A percentile compares a stretch with the other conserved stretches of the same genome.
Evolutionary conservation across 2,329 filamentous ascomycete species (phyloP).

Genomic region (Cordyceps militaris): DNA sequence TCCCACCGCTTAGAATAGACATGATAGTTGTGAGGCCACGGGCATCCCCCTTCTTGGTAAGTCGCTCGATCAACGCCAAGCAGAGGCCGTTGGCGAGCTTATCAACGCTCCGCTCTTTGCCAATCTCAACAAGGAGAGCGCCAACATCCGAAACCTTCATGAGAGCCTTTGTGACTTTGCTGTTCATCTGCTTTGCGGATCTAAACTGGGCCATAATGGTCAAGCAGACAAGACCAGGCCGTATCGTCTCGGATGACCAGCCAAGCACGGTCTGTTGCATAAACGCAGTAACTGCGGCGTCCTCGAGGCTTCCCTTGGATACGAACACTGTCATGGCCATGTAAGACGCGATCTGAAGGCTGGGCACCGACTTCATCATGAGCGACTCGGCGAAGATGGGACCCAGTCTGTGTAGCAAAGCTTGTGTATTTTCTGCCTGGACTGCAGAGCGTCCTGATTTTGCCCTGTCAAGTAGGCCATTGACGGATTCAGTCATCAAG

Average conservation of each 20-base stretch:
- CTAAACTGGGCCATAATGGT: slow-evolving; percentile 77
- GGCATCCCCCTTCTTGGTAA: slow-evolving; percentile 53
- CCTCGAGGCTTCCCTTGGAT: slow-evolving; percentile 71
- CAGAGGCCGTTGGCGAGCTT: slow-evolving; percentile 67
- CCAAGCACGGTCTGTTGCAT: slow-evolving; percentile 82
- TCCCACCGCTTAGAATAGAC: slow-evolving; percentile 50
- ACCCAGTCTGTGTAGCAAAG: slow-evolving; percentile 59
- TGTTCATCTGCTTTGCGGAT: slow-evolving; percentile 60
- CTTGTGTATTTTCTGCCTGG: slow-evolving; percentile 74
- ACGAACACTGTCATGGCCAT: slow-evolving; percentile 85
- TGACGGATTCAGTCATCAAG: slow-evolving; percentile 76
- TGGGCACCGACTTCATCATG: slow-evolving; percentile 65
- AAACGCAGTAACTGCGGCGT: slow-evolving; percentile 72
- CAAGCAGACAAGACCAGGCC: slow-evolving; percentile 70
- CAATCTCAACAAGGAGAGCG: slow-evolving; percentile 53
- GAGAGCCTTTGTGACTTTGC: slow-evolving; percentile 61
- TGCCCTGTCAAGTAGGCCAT: slow-evolving; percentile 70
- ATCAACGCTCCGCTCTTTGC: slow-evolving; percentile 59
- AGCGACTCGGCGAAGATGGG: slow-evolving; percentile 72
- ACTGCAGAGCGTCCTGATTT: slow-evolving; percentile 69
- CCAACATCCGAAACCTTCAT: slow-evolving; percentile 56
- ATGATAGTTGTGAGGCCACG: slow-evolving; percentile 53
- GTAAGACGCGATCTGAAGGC: slow-evolving; percentile 80
- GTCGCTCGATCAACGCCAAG: slow-evolving; percentile 53
- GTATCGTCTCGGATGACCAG: slow-evolving; percentile 66